These are phyloP conservation scores for Podila epicladia DNA, from an alignment of 192 early-diverging fungal genomes.

Conservation along the genomic window DNA sequence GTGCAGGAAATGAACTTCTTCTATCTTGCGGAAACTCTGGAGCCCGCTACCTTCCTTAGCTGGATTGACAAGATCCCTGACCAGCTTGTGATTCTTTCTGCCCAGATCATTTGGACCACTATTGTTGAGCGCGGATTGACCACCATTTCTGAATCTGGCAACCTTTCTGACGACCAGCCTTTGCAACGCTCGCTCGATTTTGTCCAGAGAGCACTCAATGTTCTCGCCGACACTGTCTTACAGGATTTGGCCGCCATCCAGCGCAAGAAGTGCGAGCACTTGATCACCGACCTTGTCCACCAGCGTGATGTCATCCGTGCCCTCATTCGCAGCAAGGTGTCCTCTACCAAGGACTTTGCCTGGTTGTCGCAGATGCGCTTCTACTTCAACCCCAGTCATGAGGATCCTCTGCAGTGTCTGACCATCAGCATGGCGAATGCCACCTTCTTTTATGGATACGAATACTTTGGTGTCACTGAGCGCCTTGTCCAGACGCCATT, in stretches of 20 bases:
- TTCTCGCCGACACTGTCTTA: slow-evolving; percentile 94
- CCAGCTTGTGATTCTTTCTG: slow-evolving; percentile 92
- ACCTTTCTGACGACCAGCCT: slow-evolving; percentile 48
- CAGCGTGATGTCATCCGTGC: slow-evolving; percentile 92
- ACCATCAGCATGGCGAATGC: slow-evolving; percentile 94
- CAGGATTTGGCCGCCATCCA: slow-evolving; percentile 82
- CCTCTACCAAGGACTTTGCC: slow-evolving; percentile 80
- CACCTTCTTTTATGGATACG: slow-evolving; percentile 94
- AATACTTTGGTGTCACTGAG: slow-evolving; percentile 97
- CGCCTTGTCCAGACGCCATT: slow-evolving; percentile 98
- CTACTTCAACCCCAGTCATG: slow-evolving; percentile 65
- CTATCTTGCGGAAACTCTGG: slow-evolving; percentile 64
- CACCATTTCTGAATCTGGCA: slow-evolving; percentile 50
- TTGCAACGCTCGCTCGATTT: slow-evolving; percentile 66
- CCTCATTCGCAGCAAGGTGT: slow-evolving; percentile 60
- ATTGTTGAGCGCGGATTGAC: slow-evolving; percentile 83
- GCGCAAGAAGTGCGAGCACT: slow-evolving; percentile 96
- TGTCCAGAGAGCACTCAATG: slow-evolving; percentile 78
- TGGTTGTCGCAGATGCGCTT: slow-evolving; percentile 99
- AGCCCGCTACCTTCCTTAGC: slow-evolving; percentile 65
- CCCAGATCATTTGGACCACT: slow-evolving; percentile 92
- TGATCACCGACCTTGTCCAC: slow-evolving; percentile 99
- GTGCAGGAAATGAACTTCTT: slow-evolving; percentile 72
- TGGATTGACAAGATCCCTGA: slow-evolving; percentile 94
- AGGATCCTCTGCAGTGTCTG: slow-evolving; percentile 79